Evolutionary conservation across 1,284 basidiomycete genomes (phyloP), one percentile per base, ranked within the genome.

Genomic region (Cryptococcus sp.): DNA sequence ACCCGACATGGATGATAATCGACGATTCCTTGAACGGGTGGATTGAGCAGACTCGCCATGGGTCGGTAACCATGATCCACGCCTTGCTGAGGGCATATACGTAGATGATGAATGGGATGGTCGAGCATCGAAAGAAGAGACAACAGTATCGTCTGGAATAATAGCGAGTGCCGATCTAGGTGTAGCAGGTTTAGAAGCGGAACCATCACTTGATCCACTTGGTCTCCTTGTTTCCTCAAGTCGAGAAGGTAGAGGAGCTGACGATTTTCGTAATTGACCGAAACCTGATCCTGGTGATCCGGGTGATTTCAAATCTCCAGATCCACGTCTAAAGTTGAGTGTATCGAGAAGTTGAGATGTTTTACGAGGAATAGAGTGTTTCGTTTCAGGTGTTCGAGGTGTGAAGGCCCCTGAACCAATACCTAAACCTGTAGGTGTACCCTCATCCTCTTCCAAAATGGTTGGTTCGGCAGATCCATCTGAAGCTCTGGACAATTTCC

Each of bases 1-100:
- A 11, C 53, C 58, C 1, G 61, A 52, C 54, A 66, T 66, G 10
- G 62, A 66, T 2, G 69, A 71, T 16, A 61, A 46, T 13, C 70
- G 56, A 28, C 67, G 55, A 28, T 46, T 54, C 16, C 67, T 55
- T 9, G 50, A 21, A 7, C 46, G 14, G 52, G 49, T 16, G 49
- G 36, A 4, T 48, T 39, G 36, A n/a, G 36, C 36, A 16, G 36
- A 39, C 10, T 24, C 41, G 45, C 69, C 69, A 70, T 4, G 65
- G 66, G 11, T 62, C 51, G 16, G 56, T 14, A 22, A 50, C 55
- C 5, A 53, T 42, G n/a, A 19, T 5, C 41, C 41, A 19, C 41
- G n/a, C 23, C 41, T 16, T 5, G 36, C n/a, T 3, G 41, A 43
- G 10, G 52, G 47, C 43, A 54, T 42, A 22, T 57, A 50, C 31